Conservation (phyloP, 306 rosid species). For the Corylus heterophylla region DNA sequence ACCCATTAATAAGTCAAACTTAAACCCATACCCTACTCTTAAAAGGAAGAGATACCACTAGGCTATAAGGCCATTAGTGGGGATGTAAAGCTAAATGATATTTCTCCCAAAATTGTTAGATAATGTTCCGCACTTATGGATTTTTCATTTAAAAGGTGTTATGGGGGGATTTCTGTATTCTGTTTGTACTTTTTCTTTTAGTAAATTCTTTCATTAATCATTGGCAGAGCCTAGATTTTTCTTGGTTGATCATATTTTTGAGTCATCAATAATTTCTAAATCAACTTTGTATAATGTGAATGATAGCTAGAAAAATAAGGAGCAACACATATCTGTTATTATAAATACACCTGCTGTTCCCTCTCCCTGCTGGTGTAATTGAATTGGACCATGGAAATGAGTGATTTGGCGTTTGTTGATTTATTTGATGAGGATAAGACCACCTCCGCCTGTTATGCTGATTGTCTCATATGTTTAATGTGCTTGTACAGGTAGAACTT, state of each 20-base stretch:
- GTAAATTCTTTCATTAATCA: not conserved
- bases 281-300: not conserved
- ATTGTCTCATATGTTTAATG: constrained; percentile 23
- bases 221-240: not conserved
- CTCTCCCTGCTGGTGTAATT: not conserved
- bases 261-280: not conserved
- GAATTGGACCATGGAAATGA: not conserved
- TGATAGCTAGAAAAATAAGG: not conserved
- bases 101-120: not conserved
- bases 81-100: not conserved
- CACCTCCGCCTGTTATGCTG: constrained; percentile 18
- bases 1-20: not conserved
- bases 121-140: not conserved
- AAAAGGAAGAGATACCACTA: not conserved
- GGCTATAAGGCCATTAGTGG: not conserved
- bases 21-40: not conserved
- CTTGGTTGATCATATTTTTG: not conserved
- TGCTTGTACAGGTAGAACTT: constrained; percentile 76
- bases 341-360: not conserved
- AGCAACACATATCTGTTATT: not conserved
- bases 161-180: not conserved
- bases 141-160: not conserved
- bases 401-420: not conserved
- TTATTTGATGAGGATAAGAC: constrained; percentile 8
- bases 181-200: not conserved